phyloP scores from a whole-genome alignment of 495 filamentous ascomycete species.

The Sordaria brevicollis region DNA sequence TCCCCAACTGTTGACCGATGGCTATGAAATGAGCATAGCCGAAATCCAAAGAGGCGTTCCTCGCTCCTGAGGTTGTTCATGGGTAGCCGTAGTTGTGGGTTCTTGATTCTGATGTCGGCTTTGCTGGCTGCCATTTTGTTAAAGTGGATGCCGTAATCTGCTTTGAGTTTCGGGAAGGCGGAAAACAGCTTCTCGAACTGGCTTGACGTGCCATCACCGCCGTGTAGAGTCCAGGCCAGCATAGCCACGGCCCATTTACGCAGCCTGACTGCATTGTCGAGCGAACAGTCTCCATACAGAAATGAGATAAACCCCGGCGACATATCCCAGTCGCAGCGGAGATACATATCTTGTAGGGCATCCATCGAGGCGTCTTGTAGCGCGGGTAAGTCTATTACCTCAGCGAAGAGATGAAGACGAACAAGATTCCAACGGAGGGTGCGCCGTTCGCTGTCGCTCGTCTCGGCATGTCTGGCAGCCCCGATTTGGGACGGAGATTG shows the following conservation, averaged over 20 bases:
- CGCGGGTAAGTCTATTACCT: constrained; percentile 25
- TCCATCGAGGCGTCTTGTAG: constrained; percentile 40
- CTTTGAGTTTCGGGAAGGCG: constrained; percentile 23
- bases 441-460: constrained; percentile 10
- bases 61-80: constrained; percentile 33
- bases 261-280: constrained; percentile 28
- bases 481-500: neutral
- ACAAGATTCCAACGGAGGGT: constrained; percentile 32
- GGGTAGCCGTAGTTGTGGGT: constrained; percentile 37
- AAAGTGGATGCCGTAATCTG: constrained; percentile 34
- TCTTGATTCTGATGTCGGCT: constrained; percentile 36
- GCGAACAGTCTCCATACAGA: constrained; percentile 34
- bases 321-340: constrained; percentile 40
- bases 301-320: constrained; percentile 31
- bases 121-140: constrained; percentile 30
- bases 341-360: constrained; percentile 37
- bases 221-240: constrained; percentile 34
- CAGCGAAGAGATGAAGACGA: constrained; percentile 37
- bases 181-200: constrained; percentile 27
- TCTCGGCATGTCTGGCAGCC: neutral
- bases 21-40: constrained; percentile 39
- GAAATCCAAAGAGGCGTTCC: constrained; percentile 37
- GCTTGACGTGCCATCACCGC: constrained; percentile 12
- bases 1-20: constrained; percentile 35
- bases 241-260: constrained; percentile 40